phyloP scores from a whole-genome alignment of 1,284 basidiomycete genomes.

The Malassezia obtusa region DNA sequence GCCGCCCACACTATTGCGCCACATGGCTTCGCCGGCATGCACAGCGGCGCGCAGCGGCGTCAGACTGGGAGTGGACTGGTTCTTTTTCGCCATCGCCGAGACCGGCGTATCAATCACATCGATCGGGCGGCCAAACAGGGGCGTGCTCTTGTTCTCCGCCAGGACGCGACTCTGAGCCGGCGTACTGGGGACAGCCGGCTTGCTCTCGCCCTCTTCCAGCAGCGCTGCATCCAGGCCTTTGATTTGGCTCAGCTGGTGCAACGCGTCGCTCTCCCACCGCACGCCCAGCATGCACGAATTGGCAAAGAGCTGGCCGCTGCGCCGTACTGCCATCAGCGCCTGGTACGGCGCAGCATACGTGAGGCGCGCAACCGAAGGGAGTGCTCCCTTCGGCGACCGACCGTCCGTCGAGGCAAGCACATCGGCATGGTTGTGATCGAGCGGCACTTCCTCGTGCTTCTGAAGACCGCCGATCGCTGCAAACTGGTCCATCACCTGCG shows the following conservation, averaged over 20 bases:
- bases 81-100: conserved; percentile 4
- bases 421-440: conserved; percentile 20
- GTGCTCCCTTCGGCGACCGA: neutral
- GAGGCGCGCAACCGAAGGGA: conserved; percentile 23
- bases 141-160: neutral
- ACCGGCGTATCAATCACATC: conserved; percentile 8
- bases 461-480: conserved; percentile 25
- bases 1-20: conserved; percentile 15
- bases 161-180: neutral
- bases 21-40: conserved; percentile 15
- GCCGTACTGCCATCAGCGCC: conserved; percentile 30
- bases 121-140: conserved; percentile 16
- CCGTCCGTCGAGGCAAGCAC: neutral
- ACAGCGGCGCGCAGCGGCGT: conserved; percentile 9
- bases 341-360: conserved; percentile 26
- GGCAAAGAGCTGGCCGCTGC: conserved; percentile 28
- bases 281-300: conserved; percentile 32
- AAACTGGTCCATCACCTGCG: conserved; percentile 28
- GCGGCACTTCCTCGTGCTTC: conserved; percentile 25
- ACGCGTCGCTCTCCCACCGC: conserved; percentile 34
- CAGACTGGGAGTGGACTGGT: neutral
- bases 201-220: conserved; percentile 6
- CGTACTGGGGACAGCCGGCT: conserved; percentile 3
- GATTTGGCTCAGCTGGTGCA: conserved; percentile 27
- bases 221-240: conserved; percentile 32